Evolutionary conservation across 495 filamentous ascomycete genomes (phyloP).

Genomic region (Beverwykella pulmonaria): DNA sequence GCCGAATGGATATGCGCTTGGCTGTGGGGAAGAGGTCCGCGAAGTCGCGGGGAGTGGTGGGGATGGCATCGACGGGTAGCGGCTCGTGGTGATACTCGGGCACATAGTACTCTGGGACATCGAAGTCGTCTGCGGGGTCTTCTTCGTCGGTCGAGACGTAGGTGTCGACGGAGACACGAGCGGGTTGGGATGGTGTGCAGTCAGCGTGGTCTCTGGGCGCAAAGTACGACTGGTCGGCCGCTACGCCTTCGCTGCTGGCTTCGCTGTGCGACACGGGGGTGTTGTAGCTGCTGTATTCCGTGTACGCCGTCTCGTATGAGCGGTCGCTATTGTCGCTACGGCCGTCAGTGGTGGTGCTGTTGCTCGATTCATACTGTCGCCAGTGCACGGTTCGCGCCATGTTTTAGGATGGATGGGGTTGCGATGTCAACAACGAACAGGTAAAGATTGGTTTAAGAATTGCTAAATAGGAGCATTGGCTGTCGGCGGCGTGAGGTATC

Average conservation of each 20-base stretch:
- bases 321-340: slow-evolving; percentile 64
- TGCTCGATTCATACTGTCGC: slow-evolving; percentile 30
- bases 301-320: slow-evolving; percentile 71
- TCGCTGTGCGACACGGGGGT: slow-evolving; percentile 46
- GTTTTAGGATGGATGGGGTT: not conserved
- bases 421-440: not conserved
- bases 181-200: slow-evolving; percentile 46
- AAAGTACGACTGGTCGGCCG: slow-evolving; percentile 44
- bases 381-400: slow-evolving; percentile 35
- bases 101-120: slow-evolving; percentile 47
- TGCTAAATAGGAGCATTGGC: not conserved
- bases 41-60: slow-evolving; percentile 82
- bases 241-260: slow-evolving; percentile 46
- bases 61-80: slow-evolving; percentile 63
- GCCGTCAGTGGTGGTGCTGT: slow-evolving; percentile 43
- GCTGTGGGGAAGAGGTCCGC: slow-evolving; percentile 84
- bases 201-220: slow-evolving; percentile 39
- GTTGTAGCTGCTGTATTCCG: slow-evolving; percentile 59
- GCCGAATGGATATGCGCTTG: slow-evolving; percentile 76
- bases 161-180: slow-evolving; percentile 72
- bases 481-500: not conserved
- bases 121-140: slow-evolving; percentile 56
- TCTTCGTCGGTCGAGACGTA: slow-evolving; percentile 77
- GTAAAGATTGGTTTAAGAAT: not conserved
- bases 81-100: slow-evolving; percentile 61